Evolutionary conservation across 1,139 yeast species (phyloP).

Genomic region (Pichia sp.): DNA sequence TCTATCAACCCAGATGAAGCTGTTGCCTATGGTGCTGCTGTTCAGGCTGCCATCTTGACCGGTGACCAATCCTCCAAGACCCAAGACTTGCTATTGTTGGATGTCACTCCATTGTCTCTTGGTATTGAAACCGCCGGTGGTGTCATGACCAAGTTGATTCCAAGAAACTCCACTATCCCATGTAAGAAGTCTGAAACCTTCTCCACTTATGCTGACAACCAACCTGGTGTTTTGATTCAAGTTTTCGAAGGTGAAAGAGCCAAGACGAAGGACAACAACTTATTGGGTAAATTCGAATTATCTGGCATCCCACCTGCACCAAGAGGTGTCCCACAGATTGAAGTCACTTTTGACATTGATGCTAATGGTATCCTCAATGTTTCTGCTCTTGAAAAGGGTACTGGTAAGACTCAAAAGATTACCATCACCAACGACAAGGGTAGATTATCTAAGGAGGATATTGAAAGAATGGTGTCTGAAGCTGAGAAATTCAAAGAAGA

Average conservation of each 20-base stretch:
- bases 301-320: conserved; percentile 84
- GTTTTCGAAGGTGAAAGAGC: conserved; percentile 94
- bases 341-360: conserved; percentile 89
- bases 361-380: conserved; percentile 95
- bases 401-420: conserved; percentile 91
- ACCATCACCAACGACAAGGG: conserved; percentile 98
- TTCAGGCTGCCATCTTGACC: conserved; percentile 85
- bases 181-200: conserved; percentile 60
- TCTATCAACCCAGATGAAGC: conserved; percentile 58
- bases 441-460: conserved; percentile 75
- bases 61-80: conserved; percentile 73
- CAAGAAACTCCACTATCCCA: conserved; percentile 62
- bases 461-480: conserved; percentile 62
- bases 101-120: conserved; percentile 56
- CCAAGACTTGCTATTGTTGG: conserved; percentile 51
- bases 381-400: conserved; percentile 91
- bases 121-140: conserved; percentile 68
- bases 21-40: conserved; percentile 73
- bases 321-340: conserved; percentile 77
- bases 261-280: conserved; percentile 89
- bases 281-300: conserved; percentile 92
- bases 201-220: conserved; percentile 63
- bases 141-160: conserved; percentile 61
- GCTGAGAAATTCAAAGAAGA: conserved; percentile 60
- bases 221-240: conserved; percentile 62